A percentile compares a stretch with the other conserved stretches of the same genome.
These are phyloP conservation scores for Ascomycota sp. DNA, from an alignment of 2,329 filamentous ascomycete genomes.

Conservation along the genomic window DNA sequence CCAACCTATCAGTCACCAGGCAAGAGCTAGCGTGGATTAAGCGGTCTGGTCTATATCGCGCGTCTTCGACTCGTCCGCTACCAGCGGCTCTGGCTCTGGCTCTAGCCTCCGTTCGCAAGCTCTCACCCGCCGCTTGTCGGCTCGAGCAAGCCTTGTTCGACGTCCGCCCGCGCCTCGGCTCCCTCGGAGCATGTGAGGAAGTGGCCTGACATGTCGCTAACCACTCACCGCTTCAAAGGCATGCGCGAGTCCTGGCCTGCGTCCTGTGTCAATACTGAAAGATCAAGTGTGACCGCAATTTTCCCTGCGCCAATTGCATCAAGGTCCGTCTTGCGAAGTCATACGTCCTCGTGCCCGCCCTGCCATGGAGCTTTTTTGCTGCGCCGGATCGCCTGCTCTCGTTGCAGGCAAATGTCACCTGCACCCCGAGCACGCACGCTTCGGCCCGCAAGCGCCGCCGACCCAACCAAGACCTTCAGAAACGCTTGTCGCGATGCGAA, in stretches of 20 bases:
- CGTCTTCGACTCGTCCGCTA: no score
- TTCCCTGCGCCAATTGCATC: constrained; percentile 37
- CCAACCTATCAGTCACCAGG: no score
- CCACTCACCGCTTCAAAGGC: constrained; percentile 13
- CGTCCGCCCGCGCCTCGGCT: background rate
- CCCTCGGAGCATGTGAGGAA: constrained; percentile 11
- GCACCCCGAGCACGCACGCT: constrained; percentile 38
- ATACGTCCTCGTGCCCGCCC: background rate
- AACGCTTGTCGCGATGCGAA: constrained; percentile 37
- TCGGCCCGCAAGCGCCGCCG: constrained; percentile 36
- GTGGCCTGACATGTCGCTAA: constrained; percentile 11
- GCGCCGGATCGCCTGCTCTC: background rate
- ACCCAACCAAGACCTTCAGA: constrained; percentile 40
- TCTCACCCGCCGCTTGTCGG: no score
- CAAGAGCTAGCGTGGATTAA: no score
- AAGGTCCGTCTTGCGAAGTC: constrained; percentile 28
- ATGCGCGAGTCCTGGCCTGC: constrained; percentile 28
- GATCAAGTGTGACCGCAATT: constrained; percentile 40
- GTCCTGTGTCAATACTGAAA: constrained; percentile 40
- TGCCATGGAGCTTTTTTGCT: no score
- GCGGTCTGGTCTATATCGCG: no score
- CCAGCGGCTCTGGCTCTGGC: no score
- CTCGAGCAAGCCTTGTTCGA: no score
- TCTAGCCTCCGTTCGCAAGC: no score
- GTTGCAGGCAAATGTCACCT: constrained; percentile 33